Base-by-base conservation (phyloP, 371 early-diverging fungal genomes). In the Mucor indicus region DNA sequence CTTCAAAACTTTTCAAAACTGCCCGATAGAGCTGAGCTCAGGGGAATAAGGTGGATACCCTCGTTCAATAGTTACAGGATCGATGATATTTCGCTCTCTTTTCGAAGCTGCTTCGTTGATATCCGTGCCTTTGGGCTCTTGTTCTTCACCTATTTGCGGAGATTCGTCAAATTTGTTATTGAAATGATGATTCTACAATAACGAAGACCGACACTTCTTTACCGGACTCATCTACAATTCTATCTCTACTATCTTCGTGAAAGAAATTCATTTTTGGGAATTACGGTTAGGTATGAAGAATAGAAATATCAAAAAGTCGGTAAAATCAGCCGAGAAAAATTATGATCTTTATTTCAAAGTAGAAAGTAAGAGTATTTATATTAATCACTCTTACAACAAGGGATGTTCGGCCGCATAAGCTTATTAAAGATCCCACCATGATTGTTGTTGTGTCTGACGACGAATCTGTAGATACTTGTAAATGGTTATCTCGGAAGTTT, bases 91-190 rank as follows among this genome's bases (percentile, higher is more conserved):
- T 44, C 44, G 44, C 44, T 44, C 50, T 49, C 35, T 49, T 49
- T 49, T 33, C n/a, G 50, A 49, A 41, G 50, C 23, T 49, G 42
- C 41, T 49, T 49, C 50, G 50, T 48, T 42, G 39, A 42, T 49
- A 49, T 33, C 41, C 33, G 50, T 40, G 50, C 33, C 36, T 32
- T 16, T 41, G 50, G 50, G 42, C 50, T 49, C 42, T 49, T 41
- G 42, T 49, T 49, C 36, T 49, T 49, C 42, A 41, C 23, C 50
- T 49, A 41, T 49, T 49, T 49, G 4, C 36, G 44, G 2, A 38
- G 44, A 22, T 51, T 48, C 40, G 39, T 48, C 48, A 39, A 48
- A 48, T 48, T 48, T 48, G 40, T 48, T 48, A 48, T 30, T 30
- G 51, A 37, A 51, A 51, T 6, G 44, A 29, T 15, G 42, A 48